Conservation (phyloP, 495 filamentous ascomycete species). For the Penicillium atrosanguineum region DNA sequence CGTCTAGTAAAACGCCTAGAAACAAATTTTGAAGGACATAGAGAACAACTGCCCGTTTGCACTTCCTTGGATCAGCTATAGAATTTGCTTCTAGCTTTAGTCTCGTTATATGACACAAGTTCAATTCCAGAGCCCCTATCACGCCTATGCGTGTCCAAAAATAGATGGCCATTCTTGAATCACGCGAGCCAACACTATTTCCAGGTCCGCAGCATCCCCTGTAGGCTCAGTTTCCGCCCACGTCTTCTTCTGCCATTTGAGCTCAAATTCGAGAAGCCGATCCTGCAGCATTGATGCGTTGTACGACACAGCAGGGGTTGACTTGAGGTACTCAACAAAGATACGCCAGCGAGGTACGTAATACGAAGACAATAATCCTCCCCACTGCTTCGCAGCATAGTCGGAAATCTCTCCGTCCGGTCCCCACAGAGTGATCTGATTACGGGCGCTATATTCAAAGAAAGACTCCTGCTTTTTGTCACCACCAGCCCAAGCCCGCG, state of each 20-base stretch:
- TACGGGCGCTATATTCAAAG: conserved; percentile 51
- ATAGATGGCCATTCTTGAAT: conserved; percentile 19
- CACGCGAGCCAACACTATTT: conserved; percentile 19
- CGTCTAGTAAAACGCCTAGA: no score
- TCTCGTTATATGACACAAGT: not conserved
- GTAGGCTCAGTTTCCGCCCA: conserved; percentile 16
- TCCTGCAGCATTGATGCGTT: conserved; percentile 34
- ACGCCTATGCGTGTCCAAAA: no score
- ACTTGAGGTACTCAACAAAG: conserved; percentile 45
- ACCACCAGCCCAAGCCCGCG: conserved; percentile 31
- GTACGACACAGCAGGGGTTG: conserved; percentile 26
- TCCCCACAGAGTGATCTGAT: conserved; percentile 56
- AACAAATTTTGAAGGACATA: no score
- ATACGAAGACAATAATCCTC: conserved; percentile 47
- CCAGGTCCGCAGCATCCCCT: conserved; percentile 8
- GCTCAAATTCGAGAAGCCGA: conserved; percentile 35
- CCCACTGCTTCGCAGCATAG: conserved; percentile 52
- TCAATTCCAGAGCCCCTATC: not conserved
- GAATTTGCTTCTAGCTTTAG: not conserved
- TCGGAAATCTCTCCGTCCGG: conserved; percentile 49
- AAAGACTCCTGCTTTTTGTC: conserved; percentile 31
- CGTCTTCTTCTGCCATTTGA: conserved; percentile 37
- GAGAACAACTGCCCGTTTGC: no score
- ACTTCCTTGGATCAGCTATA: no score
- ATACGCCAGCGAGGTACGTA: conserved; percentile 48